A percentile compares a stretch with the other conserved stretches of the same genome.
Evolutionary conservation across 2,329 filamentous ascomycete genomes (phyloP).

Genomic region (Aspergillus aculeatinus): DNA sequence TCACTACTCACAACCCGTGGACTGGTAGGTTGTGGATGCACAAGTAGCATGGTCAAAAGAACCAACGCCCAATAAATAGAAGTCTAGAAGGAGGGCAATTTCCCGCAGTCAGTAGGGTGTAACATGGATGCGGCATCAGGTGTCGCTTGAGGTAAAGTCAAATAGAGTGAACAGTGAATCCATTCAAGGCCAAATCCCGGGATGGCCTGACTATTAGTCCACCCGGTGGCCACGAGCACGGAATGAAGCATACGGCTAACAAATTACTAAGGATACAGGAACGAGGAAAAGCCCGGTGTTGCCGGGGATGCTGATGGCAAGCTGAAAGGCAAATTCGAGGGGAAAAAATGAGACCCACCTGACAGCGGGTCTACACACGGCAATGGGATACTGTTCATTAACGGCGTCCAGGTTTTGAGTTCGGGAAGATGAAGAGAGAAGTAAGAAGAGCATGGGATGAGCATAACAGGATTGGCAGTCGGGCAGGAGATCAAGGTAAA

Average conservation of each 20-base stretch:
- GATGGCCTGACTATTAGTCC: background rate
- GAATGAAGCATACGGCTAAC: background rate
- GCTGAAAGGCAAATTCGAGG: background rate
- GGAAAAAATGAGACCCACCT: background rate
- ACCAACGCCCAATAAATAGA: background rate
- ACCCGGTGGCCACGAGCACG: background rate
- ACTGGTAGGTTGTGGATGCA: background rate
- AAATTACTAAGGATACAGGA: background rate
- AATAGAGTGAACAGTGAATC: background rate
- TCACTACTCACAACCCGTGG: no score
- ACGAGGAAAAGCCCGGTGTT: background rate
- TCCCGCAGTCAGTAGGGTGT: no score
- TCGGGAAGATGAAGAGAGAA: background rate
- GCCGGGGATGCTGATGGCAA: background rate
- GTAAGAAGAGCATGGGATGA: background rate
- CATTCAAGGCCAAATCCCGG: background rate
- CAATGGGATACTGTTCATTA: background rate
- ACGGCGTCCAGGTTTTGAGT: background rate
- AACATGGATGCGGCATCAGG: background rate
- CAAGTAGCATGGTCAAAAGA: background rate
- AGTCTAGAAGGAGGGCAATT: background rate
- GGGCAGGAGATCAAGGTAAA: background rate
- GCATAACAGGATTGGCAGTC: background rate
- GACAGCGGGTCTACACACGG: background rate
- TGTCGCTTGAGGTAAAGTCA: background rate